Conservation (phyloP, 768 basidiomycete species). For the Infundibulicybe gibba region DNA sequence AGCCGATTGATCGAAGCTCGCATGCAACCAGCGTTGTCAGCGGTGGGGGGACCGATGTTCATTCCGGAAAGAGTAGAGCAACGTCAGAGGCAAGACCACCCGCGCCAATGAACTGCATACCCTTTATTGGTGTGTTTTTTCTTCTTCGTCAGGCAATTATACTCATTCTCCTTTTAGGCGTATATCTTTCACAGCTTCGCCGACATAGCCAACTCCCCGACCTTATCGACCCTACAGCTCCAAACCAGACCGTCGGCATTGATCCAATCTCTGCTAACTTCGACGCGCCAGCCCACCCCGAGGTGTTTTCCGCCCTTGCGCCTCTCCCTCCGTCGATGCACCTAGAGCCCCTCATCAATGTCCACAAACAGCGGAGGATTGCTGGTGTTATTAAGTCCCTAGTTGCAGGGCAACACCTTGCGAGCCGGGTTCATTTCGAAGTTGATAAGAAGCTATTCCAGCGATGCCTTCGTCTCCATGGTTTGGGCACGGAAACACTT, state of each 20-base stretch:
- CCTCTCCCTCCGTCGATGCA: slow-evolving; percentile 75
- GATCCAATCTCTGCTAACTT: slow-evolving; percentile 62
- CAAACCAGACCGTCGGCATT: slow-evolving; percentile 61
- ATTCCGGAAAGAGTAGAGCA: slow-evolving; percentile 32
- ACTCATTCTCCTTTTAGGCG: slow-evolving; percentile 36
- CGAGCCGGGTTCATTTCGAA: slow-evolving; percentile 64
- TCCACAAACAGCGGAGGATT: slow-evolving; percentile 83
- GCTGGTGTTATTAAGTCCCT: slow-evolving; percentile 78
- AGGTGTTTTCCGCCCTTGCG: slow-evolving; percentile 72
- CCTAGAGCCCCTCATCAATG: slow-evolving; percentile 83
- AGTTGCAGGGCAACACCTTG: slow-evolving; percentile 81
- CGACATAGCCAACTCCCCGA: slow-evolving; percentile 68
- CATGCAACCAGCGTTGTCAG: slow-evolving; percentile 53
- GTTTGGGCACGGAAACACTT: slow-evolving; percentile 53
- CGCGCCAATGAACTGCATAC: slow-evolving; percentile 61
- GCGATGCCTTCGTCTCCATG: slow-evolving; percentile 67
- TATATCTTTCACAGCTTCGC: slow-evolving; percentile 73
- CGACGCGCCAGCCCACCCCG: slow-evolving; percentile 68
- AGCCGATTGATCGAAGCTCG: slow-evolving; percentile 50
- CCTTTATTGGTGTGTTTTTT: slow-evolving; percentile 66
- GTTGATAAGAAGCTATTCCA: slow-evolving; percentile 77
- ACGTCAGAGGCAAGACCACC: slow-evolving; percentile 34
- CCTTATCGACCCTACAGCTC: slow-evolving; percentile 79
- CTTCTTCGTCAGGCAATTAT: not conserved
- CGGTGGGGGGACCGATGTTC: slow-evolving; percentile 34